Conservation (phyloP, 225 moss, liverwort and hornwort genomes). For the Antitrichia curtipendula region DNA sequence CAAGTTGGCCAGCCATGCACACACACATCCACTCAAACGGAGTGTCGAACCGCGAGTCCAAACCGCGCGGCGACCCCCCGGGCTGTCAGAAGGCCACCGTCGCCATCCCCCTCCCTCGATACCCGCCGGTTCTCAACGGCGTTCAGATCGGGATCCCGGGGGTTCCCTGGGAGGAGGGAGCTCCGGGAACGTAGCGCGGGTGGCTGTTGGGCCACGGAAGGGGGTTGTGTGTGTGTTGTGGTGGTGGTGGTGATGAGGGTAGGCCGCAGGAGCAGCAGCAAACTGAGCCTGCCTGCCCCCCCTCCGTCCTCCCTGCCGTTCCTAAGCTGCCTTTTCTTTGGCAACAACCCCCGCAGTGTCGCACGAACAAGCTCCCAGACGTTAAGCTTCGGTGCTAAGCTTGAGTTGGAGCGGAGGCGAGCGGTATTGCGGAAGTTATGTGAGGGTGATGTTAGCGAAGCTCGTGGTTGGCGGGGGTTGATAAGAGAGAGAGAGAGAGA, state of each 20-base stretch:
- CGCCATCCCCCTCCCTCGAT: neutral
- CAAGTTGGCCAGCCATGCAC: neutral
- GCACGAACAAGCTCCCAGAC: neutral
- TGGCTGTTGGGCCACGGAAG: neutral
- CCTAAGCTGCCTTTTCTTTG: neutral
- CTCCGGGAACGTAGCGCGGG: neutral
- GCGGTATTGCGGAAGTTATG: neutral
- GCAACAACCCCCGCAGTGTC: neutral
- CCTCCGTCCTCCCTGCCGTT: neutral
- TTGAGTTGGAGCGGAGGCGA: neutral
- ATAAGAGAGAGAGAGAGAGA: neutral
- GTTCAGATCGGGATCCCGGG: neutral
- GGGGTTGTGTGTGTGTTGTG: constrained; percentile 11
- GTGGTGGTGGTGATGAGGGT: constrained; percentile 26
- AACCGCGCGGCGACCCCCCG: neutral
- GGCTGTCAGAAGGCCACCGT: neutral
- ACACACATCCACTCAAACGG: neutral
- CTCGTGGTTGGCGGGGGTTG: neutral
- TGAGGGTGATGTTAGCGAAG: neutral
- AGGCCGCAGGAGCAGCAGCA: constrained; percentile 6
- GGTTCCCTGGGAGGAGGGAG: neutral
- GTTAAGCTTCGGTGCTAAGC: neutral
- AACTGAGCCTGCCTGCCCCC: neutral
- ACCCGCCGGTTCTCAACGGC: neutral
- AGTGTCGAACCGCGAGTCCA: neutral